Evolutionary conservation across 257 asterid species (phyloP).

Genomic region (Capsicum baccatum): DNA sequence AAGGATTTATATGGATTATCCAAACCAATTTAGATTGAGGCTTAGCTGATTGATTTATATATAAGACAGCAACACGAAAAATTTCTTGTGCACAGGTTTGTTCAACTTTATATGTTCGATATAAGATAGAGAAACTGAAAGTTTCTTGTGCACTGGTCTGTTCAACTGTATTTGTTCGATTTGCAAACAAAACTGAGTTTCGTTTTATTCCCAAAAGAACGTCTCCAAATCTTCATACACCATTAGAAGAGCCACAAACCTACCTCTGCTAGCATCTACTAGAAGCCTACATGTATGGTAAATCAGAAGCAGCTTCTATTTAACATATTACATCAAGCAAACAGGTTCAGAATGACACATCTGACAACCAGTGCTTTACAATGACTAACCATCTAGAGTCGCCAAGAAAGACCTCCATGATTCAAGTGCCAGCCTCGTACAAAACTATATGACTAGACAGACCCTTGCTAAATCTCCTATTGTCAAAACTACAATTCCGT

Average conservation of each 20-base stretch:
- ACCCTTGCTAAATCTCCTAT: background rate
- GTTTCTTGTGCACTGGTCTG: background rate
- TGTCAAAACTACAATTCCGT: background rate
- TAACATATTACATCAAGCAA: background rate
- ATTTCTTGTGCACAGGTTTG: background rate
- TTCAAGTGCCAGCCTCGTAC: background rate
- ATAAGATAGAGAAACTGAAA: background rate
- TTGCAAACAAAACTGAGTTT: slow-evolving; percentile 14
- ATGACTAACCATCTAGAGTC: background rate
- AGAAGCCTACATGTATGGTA: too few relatives aligned
- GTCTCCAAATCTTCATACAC: background rate
- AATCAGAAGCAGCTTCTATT: background rate
- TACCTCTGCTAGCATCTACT: background rate
- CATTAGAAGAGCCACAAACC: background rate
- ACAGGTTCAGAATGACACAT: background rate
- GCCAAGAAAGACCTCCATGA: background rate
- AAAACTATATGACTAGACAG: background rate
- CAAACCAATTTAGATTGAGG: background rate
- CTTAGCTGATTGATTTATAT: background rate
- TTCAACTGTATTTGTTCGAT: background rate
- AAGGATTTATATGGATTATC: background rate
- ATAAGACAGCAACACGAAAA: background rate
- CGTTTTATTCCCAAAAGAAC: background rate
- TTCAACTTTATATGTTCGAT: background rate
- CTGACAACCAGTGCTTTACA: background rate